A percentile compares a stretch with the other conserved stretches of the same genome.
These are phyloP conservation scores for Syzygium malaccense DNA, from an alignment of 441 rosid genomes.

Conservation along the genomic window DNA sequence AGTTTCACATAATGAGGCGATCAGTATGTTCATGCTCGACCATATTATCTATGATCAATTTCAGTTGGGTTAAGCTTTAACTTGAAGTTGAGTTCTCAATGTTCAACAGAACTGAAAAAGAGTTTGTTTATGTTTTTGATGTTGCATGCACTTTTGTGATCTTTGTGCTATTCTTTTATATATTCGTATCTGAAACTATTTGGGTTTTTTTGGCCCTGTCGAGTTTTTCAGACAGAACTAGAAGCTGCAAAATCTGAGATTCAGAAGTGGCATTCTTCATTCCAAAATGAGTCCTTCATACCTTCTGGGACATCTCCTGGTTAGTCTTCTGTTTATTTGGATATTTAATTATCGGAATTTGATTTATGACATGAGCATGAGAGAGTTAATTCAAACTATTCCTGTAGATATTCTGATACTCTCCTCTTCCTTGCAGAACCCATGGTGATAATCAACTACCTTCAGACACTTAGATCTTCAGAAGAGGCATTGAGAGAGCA, in stretches of 20 bases:
- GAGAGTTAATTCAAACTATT: neutral
- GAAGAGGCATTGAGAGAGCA: conserved; percentile 88
- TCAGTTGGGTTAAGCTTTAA: neutral
- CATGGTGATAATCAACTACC: conserved; percentile 55
- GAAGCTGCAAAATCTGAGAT: conserved; percentile 1
- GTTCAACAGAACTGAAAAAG: neutral
- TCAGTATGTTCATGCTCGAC: neutral
- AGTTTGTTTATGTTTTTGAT: neutral
- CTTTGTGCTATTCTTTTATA: neutral
- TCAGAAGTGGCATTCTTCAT: conserved; percentile 4
- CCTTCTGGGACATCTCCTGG: conserved; percentile 5
- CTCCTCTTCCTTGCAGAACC: conserved; percentile 53
- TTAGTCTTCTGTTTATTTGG: neutral
- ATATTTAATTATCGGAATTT: neutral
- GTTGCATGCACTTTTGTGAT: neutral
- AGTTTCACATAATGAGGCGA: neutral
- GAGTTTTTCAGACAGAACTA: neutral
- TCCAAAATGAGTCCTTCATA: conserved; percentile 1
- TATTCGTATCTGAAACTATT: neutral
- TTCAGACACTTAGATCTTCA: conserved; percentile 74
- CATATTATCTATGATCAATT: neutral
- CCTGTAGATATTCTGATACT: neutral
- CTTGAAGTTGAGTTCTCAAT: neutral
- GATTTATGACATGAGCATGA: neutral
- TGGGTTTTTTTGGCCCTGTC: neutral